These are phyloP conservation scores for Amanita exitialis DNA, from an alignment of 768 basidiomycete genomes.

Conservation along the genomic window DNA sequence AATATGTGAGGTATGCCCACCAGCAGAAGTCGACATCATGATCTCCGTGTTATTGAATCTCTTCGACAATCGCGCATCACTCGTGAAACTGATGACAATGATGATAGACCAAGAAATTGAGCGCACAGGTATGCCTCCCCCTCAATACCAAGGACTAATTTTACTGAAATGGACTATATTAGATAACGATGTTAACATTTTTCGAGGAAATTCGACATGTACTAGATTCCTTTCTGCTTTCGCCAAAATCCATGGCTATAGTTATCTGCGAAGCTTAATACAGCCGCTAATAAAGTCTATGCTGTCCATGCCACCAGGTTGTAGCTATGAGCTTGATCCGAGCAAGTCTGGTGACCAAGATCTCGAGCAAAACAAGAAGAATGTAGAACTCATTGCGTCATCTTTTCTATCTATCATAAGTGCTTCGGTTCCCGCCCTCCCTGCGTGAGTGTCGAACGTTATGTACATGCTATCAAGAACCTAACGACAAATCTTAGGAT, in stretches of 20 bases:
- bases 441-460: slow-evolving; percentile 44
- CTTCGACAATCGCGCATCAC: slow-evolving; percentile 66
- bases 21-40: slow-evolving; percentile 73
- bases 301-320: slow-evolving; percentile 58
- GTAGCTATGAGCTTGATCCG: slow-evolving; percentile 75
- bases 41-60: slow-evolving; percentile 78
- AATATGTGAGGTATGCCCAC: slow-evolving; percentile 80
- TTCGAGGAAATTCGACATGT: slow-evolving; percentile 81
- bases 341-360: slow-evolving; percentile 47
- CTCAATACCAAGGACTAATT: not conserved
- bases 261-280: slow-evolving; percentile 76
- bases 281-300: slow-evolving; percentile 71
- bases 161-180: slow-evolving; percentile 7
- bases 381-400: slow-evolving; percentile 63
- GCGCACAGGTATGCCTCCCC: slow-evolving; percentile 45
- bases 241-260: slow-evolving; percentile 84
- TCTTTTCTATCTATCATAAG: slow-evolving; percentile 70
- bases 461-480: not conserved
- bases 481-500: slow-evolving; percentile 37
- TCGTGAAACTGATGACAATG: slow-evolving; percentile 67
- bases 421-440: slow-evolving; percentile 58
- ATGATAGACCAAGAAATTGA: slow-evolving; percentile 83
- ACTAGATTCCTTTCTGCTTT: slow-evolving; percentile 83
- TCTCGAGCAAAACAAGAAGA: slow-evolving; percentile 54
- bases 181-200: slow-evolving; percentile 77